A percentile compares a stretch with the other conserved stretches of the same genome.
Evolutionary conservation across 441 rosid genomes (phyloP).

Genomic region (Syzygium malaccense): DNA sequence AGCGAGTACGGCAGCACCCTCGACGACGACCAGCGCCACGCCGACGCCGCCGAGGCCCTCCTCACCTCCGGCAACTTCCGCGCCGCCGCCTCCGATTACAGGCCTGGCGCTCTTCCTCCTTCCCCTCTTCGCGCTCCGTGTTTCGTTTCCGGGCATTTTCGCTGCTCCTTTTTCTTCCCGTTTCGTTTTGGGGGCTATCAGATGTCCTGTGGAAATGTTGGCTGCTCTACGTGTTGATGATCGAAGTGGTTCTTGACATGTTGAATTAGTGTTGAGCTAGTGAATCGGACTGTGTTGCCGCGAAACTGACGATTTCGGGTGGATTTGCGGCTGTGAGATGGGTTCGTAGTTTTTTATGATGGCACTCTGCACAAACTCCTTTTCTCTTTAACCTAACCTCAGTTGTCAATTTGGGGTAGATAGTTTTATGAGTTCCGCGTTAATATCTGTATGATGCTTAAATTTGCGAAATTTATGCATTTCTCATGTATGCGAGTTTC

Average conservation of each 20-base stretch:
- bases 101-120: slow-evolving; percentile 11
- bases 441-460: not conserved
- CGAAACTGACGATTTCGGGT: not conserved
- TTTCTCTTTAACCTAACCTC: not conserved
- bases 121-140: not conserved
- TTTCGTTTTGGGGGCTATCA: not conserved
- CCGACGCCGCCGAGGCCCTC: slow-evolving; percentile 87
- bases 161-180: not conserved
- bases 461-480: not conserved
- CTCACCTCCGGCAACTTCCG: slow-evolving; percentile 64
- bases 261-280: not conserved
- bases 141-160: not conserved
- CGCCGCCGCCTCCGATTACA: slow-evolving; percentile 62
- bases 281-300: not conserved
- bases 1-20: slow-evolving; percentile 96
- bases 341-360: not conserved
- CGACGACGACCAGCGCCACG: slow-evolving; percentile 96
- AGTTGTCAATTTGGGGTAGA: not conserved
- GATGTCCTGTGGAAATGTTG: not conserved
- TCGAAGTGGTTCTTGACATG: not conserved
- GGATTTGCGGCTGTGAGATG: not conserved
- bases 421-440: not conserved
- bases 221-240: not conserved
- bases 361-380: not conserved
- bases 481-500: not conserved